A percentile compares a stretch with the other conserved stretches of the same genome.
These are phyloP conservation scores for Leavenworthia alabamica DNA, from an alignment of 345 rosid species.

Conservation along the genomic window DNA sequence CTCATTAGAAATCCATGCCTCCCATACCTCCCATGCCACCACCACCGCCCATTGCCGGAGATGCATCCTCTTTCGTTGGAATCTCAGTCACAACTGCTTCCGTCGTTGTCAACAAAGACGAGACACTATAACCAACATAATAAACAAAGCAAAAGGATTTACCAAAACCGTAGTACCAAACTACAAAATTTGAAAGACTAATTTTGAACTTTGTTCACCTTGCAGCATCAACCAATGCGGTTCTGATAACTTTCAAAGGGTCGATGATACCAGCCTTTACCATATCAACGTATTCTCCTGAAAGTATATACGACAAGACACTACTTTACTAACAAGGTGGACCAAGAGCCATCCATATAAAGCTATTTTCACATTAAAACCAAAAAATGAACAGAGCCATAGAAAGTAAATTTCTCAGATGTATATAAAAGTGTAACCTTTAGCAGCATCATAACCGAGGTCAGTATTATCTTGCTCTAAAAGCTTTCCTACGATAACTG, in stretches of 20 bases:
- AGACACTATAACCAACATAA: conserved; percentile 50
- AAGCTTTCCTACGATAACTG: conserved; percentile 89
- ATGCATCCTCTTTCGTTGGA: conserved; percentile 68
- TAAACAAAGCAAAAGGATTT: not conserved
- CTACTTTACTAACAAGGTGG: not conserved
- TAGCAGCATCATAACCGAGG: conserved; percentile 94
- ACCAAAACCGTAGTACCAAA: not conserved
- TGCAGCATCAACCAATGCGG: conserved; percentile 92
- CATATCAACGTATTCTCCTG: conserved; percentile 97
- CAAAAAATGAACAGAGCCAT: not conserved
- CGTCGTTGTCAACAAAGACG: conserved; percentile 87
- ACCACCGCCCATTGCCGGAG: conserved; percentile 52
- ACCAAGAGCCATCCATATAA: not conserved
- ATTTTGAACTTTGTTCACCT: conserved; percentile 36
- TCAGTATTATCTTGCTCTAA: conserved; percentile 80
- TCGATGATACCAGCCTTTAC: conserved; percentile 86
- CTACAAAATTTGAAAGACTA: not conserved
- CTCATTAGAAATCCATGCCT: conserved; percentile 77
- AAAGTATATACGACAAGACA: not conserved
- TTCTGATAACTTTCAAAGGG: conserved; percentile 92
- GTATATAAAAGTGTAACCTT: conserved; percentile 42
- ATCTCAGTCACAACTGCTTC: conserved; percentile 85
- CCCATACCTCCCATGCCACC: conserved; percentile 71
- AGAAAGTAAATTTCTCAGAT: not conserved
- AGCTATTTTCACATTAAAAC: not conserved